Conservation (phyloP, 176 grass and related monocot genomes). For the Lolium perenne region DNA sequence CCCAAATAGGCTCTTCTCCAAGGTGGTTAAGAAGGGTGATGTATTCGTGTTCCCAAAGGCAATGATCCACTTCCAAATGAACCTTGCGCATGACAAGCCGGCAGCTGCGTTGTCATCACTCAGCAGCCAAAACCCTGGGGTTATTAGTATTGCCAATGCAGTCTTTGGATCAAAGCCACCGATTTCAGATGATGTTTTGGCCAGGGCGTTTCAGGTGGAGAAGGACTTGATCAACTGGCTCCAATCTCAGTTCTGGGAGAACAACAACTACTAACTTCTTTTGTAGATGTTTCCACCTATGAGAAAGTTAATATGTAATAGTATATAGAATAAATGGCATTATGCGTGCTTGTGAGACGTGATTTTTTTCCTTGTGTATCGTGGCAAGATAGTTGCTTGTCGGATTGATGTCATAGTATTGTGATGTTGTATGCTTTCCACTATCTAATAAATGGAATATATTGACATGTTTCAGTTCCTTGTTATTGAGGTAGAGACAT, state of each 20-base stretch:
- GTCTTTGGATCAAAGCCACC: conserved; percentile 25
- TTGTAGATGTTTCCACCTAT: background rate
- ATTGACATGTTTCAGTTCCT: background rate
- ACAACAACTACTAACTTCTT: background rate
- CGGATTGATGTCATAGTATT: background rate
- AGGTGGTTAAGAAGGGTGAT: conserved; percentile 14
- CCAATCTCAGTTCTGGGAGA: conserved; percentile 24
- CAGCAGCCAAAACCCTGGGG: conserved; percentile 15
- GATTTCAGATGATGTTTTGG: conserved; percentile 13
- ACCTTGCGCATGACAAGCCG: conserved; percentile 8
- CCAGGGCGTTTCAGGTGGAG: conserved; percentile 15
- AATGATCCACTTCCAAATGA: conserved; percentile 28
- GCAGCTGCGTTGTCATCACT: conserved; percentile 9
- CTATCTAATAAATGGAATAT: background rate
- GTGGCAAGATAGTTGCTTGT: background rate
- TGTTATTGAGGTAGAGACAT: background rate
- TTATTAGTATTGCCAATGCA: conserved; percentile 9
- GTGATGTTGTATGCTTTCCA: background rate
- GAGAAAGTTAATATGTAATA: background rate
- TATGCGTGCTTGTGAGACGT: background rate
- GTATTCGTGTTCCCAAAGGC: background rate
- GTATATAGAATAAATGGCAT: conserved; percentile 17
- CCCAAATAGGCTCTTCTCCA: conserved; percentile 9
- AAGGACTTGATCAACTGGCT: conserved; percentile 4
- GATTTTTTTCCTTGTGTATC: background rate